Conservation (phyloP, 345 rosid species). For the Raphanus sativus region DNA sequence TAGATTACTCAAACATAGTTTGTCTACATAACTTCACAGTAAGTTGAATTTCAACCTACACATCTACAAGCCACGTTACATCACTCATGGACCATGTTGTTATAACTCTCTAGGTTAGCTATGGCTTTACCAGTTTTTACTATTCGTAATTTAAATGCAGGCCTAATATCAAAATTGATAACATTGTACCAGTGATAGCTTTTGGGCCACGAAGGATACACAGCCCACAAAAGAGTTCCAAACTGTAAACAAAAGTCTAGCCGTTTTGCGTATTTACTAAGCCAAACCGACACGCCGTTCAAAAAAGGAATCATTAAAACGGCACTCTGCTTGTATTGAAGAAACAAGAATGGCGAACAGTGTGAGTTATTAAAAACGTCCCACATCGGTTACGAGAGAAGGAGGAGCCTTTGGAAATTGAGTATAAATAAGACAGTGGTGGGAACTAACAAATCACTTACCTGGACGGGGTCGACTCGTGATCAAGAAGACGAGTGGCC, state of each 20-base stretch:
- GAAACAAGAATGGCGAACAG: neutral
- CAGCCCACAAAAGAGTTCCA: conserved; percentile 8
- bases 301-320: neutral
- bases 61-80: neutral
- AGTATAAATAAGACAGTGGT: neutral
- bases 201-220: neutral
- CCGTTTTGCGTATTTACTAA: neutral
- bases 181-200: neutral
- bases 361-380: neutral
- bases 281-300: neutral
- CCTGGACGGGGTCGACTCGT: conserved; percentile 47
- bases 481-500: conserved; percentile 42
- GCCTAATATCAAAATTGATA: neutral
- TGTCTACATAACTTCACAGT: neutral
- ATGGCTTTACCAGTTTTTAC: neutral
- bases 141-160: neutral
- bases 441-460: neutral
- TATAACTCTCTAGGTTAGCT: neutral
- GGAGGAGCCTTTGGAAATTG: neutral
- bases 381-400: conserved; percentile 21
- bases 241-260: neutral
- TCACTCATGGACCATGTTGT: neutral
- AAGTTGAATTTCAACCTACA: neutral
- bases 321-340: neutral
- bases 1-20: neutral